Evolutionary conservation across 179 eudicot genomes (phyloP), one percentile per base, ranked within the genome.

Genomic region (Spinacia oleracea): DNA sequence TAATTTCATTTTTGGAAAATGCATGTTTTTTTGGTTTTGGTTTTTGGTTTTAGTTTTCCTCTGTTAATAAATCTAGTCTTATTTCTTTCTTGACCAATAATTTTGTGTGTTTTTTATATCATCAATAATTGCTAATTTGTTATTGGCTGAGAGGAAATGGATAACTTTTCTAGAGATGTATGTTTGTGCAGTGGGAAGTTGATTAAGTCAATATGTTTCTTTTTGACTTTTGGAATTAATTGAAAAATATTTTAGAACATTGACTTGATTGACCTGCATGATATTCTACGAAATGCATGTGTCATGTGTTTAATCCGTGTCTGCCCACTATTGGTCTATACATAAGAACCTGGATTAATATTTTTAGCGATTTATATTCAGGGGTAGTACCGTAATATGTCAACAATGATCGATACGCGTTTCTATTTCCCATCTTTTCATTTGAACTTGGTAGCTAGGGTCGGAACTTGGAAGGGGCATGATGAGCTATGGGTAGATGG

Each of bases 1-100:
- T 38, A 85, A 82, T 78, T 79, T 83, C 18, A 78, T 82, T 81
- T 86, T 81, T 77, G 84, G 72, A 29, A 88, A 81, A 76, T 74
- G 87, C 96, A 91, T 89, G 12, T 11, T 53, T 31, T 35, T 1
- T 71, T 21, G 32, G 43, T 53, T 15, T 27, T 59, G 42, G 56
- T 58, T 46, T 58, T 6, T 34, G 11, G 25, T 69, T 69, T 23
- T 69, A 15, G 14, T 68, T 21, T 42, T 68, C 31, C 34, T 69
- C 34, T 69, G 55, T 43, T 43, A n/a, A 40, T 66, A n/a, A n/a
- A 1, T 66, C 6, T 9, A 6, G 15, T 35, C 5, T 32, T 18
- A 2, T 0, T 21, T 16, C 35, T 0, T 18, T 7, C n/a, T 6
- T 18, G 50, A 50, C 15, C 59, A 71, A 71, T 71, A 42, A 48